Conservation (phyloP, 1,284 basidiomycete genomes). For the Ganoderma multipileum region DNA sequence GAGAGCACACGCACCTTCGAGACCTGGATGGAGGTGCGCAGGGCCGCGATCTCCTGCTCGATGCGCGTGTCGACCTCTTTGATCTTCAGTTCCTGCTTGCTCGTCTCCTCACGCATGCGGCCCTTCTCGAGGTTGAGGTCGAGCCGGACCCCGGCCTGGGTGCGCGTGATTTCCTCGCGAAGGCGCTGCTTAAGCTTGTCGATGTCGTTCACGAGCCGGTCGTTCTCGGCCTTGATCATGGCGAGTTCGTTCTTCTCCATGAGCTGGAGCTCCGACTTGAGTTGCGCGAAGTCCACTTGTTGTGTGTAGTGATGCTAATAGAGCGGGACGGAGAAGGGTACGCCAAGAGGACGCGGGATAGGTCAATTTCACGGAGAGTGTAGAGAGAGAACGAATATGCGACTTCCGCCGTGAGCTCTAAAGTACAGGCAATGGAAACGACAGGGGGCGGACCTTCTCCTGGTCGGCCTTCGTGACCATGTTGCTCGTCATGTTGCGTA, state of each 20-base stretch:
- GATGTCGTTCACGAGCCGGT: constrained; percentile 89
- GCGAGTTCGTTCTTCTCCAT: constrained; percentile 98
- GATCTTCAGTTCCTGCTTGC: constrained; percentile 94
- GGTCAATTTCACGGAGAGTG: constrained; percentile 1
- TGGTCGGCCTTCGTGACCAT: constrained; percentile 95
- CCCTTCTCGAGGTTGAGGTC: constrained; percentile 98
- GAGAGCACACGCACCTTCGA: constrained; percentile 69
- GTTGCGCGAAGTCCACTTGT: constrained; percentile 96
- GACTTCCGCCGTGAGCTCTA: background rate
- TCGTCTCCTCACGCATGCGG: constrained; percentile 92
- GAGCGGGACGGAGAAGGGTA: background rate
- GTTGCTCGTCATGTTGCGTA: constrained; percentile 91
- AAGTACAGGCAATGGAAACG: background rate
- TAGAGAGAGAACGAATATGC: background rate
- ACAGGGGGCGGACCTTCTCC: constrained; percentile 73
- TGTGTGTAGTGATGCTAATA: constrained; percentile 90
- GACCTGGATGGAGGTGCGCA: constrained; percentile 91
- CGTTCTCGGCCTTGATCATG: constrained; percentile 95
- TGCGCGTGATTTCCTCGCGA: constrained; percentile 90
- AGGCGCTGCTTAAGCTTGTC: constrained; percentile 97
- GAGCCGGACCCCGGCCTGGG: constrained; percentile 93
- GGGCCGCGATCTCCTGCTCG: constrained; percentile 93
- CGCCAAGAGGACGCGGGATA: background rate
- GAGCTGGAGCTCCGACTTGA: constrained; percentile 95
- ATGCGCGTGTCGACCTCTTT: constrained; percentile 98